Evolutionary conservation across 345 rosid species (phyloP).

Genomic region (Rhizophora apiculata): DNA sequence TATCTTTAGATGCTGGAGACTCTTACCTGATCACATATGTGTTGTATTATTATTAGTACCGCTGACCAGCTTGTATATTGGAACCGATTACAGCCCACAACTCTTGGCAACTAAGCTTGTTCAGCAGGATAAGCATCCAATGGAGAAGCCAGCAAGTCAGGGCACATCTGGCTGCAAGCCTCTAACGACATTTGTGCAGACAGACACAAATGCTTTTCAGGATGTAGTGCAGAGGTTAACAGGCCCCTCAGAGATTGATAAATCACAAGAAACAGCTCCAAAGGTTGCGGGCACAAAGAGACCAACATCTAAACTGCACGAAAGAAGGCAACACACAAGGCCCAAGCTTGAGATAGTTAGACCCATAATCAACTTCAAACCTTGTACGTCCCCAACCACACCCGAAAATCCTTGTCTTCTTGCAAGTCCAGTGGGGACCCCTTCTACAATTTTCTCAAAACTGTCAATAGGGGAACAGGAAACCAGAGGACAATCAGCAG

Average conservation of each 20-base stretch:
- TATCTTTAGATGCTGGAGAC: too few relatives aligned
- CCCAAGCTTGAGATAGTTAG: slow-evolving; percentile 73
- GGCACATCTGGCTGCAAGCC: slow-evolving; percentile 50
- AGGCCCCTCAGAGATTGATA: slow-evolving; percentile 45
- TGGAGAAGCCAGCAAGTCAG: slow-evolving; percentile 48
- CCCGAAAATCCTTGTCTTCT: slow-evolving; percentile 39
- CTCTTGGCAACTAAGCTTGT: slow-evolving; percentile 17
- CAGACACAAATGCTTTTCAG: slow-evolving; percentile 55
- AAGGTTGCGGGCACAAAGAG: slow-evolving; percentile 38
- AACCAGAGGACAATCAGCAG: slow-evolving; percentile 28
- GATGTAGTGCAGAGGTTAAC: slow-evolving; percentile 63
- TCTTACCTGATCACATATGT: not conserved
- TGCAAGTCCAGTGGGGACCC: slow-evolving; percentile 52
- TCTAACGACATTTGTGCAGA: slow-evolving; percentile 60
- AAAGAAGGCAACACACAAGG: slow-evolving; percentile 61
- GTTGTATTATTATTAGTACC: not conserved
- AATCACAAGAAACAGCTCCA: slow-evolving; percentile 17
- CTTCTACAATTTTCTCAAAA: slow-evolving; percentile 60
- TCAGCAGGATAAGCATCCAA: slow-evolving; percentile 18
- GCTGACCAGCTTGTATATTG: slow-evolving; percentile 7
- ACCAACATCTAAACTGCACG: slow-evolving; percentile 63
- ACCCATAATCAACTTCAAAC: slow-evolving; percentile 51
- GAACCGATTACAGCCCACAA: slow-evolving; percentile 32
- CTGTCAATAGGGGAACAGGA: slow-evolving; percentile 46
- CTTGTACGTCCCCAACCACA: slow-evolving; percentile 44